These are phyloP conservation scores for Fusarium palustre DNA, from an alignment of 2,329 filamentous ascomycete genomes.

Conservation along the genomic window DNA sequence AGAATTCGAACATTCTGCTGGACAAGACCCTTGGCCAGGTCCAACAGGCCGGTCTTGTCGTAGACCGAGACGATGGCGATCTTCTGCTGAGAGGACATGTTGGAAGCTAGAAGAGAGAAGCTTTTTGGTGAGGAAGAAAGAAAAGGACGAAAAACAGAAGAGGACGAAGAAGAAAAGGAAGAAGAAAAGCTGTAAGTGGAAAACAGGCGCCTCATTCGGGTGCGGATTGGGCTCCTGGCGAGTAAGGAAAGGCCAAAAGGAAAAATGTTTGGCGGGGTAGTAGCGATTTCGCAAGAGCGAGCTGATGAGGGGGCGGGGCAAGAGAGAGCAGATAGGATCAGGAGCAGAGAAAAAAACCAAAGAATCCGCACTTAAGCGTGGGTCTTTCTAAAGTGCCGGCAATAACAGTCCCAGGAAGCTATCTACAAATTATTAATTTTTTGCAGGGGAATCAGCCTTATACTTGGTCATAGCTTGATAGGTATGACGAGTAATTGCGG, in stretches of 20 bases:
- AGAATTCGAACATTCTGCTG: constrained; percentile 92
- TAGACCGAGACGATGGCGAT: constrained; percentile 97
- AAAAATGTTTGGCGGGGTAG: constrained; percentile 50
- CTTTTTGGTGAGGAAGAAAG: constrained; percentile 9
- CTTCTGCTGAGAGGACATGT: constrained; percentile 61
- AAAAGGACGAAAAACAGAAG: constrained; percentile 6
- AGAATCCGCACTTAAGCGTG: constrained; percentile 17
- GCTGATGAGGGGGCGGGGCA: constrained; percentile 41
- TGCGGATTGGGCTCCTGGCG: constrained; percentile 36
- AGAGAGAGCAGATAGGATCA: neutral
- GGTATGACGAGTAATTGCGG: constrained; percentile 28
- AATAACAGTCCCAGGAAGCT: neutral
- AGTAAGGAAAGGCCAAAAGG: constrained; percentile 33
- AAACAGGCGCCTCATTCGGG: constrained; percentile 32
- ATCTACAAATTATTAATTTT: constrained; percentile 23
- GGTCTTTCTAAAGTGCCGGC: neutral
- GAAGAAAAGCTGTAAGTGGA: constrained; percentile 28
- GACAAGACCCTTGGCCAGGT: constrained; percentile 89
- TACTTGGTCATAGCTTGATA: constrained; percentile 28
- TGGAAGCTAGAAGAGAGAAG: constrained; percentile 35
- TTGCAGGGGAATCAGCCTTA: constrained; percentile 38
- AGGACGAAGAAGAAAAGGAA: constrained; percentile 6
- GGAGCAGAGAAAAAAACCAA: constrained; percentile 24
- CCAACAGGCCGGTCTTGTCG: constrained; percentile 95
- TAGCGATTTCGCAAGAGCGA: constrained; percentile 34